phyloP scores from a whole-genome alignment of 306 rosid genomes.

The Prunus kanzakura region DNA sequence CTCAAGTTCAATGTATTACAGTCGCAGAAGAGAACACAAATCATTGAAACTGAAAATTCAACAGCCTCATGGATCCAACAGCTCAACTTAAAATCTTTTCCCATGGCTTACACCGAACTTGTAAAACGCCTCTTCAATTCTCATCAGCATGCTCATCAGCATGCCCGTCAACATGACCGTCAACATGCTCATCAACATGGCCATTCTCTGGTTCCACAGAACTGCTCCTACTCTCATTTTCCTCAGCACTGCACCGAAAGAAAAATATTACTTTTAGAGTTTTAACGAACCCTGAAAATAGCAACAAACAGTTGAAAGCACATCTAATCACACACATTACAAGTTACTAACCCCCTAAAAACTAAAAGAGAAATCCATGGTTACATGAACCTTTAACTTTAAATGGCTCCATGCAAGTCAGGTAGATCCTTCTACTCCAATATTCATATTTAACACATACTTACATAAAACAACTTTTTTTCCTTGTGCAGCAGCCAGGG shows the following conservation, averaged over 20 bases:
- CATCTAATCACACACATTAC: neutral
- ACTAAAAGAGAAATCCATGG: neutral
- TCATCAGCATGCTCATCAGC: slow-evolving; percentile 11
- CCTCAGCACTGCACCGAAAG: slow-evolving; percentile 66
- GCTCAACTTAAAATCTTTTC: slow-evolving; percentile 17
- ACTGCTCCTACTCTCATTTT: slow-evolving; percentile 39
- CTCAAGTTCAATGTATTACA: slow-evolving; percentile 1
- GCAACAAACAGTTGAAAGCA: neutral
- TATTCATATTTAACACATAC: neutral
- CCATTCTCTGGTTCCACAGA: slow-evolving; percentile 5
- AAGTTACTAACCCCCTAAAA: neutral
- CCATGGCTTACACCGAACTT: slow-evolving; percentile 28
- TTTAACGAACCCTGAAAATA: slow-evolving; percentile 3
- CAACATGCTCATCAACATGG: slow-evolving; percentile 3
- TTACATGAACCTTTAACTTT: neutral
- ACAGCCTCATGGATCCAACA: slow-evolving; percentile 15
- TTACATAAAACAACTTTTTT: neutral
- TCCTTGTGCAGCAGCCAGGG: neutral
- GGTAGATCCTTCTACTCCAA: neutral
- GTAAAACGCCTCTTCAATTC: slow-evolving; percentile 5
- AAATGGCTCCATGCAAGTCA: neutral
- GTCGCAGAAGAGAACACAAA: slow-evolving; percentile 38
- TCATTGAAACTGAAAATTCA: slow-evolving; percentile 12
- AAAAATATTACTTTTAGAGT: neutral
- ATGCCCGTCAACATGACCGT: slow-evolving; percentile 14